Evolutionary conservation across 169 alveolate genomes (phyloP).

Genomic region (Plasmodium cynomolgi): DNA sequence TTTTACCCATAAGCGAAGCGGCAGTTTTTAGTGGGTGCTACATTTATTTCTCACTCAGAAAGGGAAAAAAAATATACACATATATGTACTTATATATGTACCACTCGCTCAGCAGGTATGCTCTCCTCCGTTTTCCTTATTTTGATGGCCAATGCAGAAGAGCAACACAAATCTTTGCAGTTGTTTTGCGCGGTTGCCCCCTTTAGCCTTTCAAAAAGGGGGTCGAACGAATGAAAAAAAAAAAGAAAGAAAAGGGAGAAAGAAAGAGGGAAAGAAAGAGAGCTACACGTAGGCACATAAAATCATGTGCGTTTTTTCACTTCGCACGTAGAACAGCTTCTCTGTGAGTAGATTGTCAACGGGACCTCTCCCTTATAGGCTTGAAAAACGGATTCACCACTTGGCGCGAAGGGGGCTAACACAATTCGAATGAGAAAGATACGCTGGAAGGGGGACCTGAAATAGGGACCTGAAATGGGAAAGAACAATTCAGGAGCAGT

Average conservation of each 20-base stretch:
- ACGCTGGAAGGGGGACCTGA: neutral
- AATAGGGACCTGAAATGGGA: neutral
- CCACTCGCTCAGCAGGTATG: neutral
- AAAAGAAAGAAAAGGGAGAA: neutral
- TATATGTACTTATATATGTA: neutral
- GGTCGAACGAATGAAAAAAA: neutral
- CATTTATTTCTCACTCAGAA: neutral
- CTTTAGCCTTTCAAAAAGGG: neutral
- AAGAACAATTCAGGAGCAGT: neutral
- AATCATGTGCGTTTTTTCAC: neutral
- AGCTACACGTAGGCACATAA: neutral
- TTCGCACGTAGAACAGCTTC: neutral
- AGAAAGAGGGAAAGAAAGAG: neutral
- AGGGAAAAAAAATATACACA: neutral
- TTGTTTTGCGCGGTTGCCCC: neutral
- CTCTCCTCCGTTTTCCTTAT: neutral
- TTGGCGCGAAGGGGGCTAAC: neutral
- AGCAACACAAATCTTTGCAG: neutral
- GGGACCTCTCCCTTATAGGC: neutral
- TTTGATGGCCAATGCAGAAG: neutral
- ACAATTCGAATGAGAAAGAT: constrained; percentile 1
- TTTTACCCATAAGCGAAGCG: neutral
- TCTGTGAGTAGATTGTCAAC: neutral
- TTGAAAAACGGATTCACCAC: neutral
- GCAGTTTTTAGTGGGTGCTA: neutral